Base-by-base conservation (phyloP, 2,329 filamentous ascomycete species). In the Talaromyces islandicus region DNA sequence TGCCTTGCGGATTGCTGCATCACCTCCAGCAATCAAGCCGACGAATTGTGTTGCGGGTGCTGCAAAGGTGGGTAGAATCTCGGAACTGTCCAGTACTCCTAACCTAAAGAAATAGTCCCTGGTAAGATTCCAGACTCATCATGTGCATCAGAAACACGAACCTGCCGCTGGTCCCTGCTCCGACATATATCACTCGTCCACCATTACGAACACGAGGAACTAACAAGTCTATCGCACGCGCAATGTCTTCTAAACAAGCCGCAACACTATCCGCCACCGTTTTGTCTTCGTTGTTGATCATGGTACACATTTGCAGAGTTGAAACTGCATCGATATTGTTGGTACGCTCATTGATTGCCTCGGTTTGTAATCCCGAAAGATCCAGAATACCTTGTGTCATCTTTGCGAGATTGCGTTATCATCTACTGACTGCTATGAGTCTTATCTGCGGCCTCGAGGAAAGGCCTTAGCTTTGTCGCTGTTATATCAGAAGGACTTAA, bases 101-200 rank as follows among this genome's bases (percentile, higher is more conserved):
- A 78, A 66, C 59, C 76, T 77, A 58, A n/a, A n/a, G 5, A 30
- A 12, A 19, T 32, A n/a, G 21, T 38, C 53, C 30, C 41, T 43
- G 11, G 25, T 41, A 14, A 41, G 7, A n/a, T n/a, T n/a, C n/a
- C n/a, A n/a, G n/a, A n/a, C n/a, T n/a, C n/a, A n/a, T n/a, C n/a
- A n/a, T n/a, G n/a, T n/a, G n/a, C n/a, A n/a, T n/a, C n/a, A n/a
- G n/a, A n/a, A n/a, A n/a, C n/a, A n/a, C n/a, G n/a, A n/a, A 77
- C 73, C 77, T 73, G 57, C 77, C 75, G 61, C 77, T 80, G 2
- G 76, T 79, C 14, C 77, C 76, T 3, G 77, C 77, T 10, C 77
- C 76, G n/a, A 76, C 72, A 62, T 76, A 75, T 7, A 71, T 63
- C 5, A 76, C 68, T 58, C 74, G 65, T 21, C 75, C 75, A 21